These are phyloP conservation scores for Epichloe aotearoae DNA, from an alignment of 2,329 filamentous ascomycete species.

Conservation along the genomic window DNA sequence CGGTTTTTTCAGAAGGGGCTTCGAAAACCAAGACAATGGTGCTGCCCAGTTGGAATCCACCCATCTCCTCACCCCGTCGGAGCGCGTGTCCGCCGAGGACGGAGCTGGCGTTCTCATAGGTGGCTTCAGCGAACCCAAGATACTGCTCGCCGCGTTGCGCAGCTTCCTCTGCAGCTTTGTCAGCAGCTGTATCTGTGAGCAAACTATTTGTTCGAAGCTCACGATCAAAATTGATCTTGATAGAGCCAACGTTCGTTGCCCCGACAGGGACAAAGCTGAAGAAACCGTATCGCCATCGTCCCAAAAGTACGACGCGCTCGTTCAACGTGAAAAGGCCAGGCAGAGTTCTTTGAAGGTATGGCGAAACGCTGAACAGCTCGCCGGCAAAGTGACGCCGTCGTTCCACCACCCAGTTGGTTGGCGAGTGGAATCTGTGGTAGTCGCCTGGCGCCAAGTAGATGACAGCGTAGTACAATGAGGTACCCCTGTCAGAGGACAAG, in stretches of 20 bases:
- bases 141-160: slow-evolving; percentile 65
- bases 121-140: slow-evolving; percentile 84
- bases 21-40: slow-evolving; percentile 95
- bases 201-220: slow-evolving; percentile 89
- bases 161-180: slow-evolving; percentile 71
- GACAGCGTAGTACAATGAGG: slow-evolving; percentile 81
- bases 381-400: slow-evolving; percentile 93
- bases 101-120: slow-evolving; percentile 64
- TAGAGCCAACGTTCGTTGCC: slow-evolving; percentile 93
- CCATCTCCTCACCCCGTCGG: slow-evolving; percentile 88
- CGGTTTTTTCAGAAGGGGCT: slow-evolving; percentile 54
- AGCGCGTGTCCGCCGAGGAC: slow-evolving; percentile 75
- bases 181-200: slow-evolving; percentile 82
- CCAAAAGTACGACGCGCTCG: slow-evolving; percentile 85
- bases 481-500: slow-evolving; percentile 47
- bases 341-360: slow-evolving; percentile 83
- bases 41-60: slow-evolving; percentile 89
- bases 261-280: slow-evolving; percentile 94
- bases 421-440: slow-evolving; percentile 97
- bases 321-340: slow-evolving; percentile 94
- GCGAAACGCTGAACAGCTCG: slow-evolving; percentile 88
- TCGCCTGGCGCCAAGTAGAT: slow-evolving; percentile 94
- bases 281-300: slow-evolving; percentile 93
- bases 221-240: slow-evolving; percentile 91
- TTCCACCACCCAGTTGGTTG: slow-evolving; percentile 89